phyloP scores from a whole-genome alignment of 2,329 filamentous ascomycete species.

The Pseudovirgaria hyperparasitica region DNA sequence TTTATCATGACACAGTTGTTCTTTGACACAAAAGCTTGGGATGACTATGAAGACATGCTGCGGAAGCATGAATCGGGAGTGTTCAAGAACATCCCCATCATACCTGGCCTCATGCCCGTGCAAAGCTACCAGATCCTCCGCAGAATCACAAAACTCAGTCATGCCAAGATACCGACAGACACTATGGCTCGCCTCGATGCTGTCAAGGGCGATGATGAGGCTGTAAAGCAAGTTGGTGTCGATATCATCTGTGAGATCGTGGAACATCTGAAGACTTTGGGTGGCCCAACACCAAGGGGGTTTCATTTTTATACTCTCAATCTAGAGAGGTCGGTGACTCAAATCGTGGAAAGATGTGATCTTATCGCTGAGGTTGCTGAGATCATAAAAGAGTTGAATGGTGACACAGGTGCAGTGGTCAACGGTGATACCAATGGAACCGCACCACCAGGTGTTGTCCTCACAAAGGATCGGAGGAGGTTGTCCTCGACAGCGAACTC shows the following conservation, averaged over 20 bases:
- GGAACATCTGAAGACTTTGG: slow-evolving; percentile 58
- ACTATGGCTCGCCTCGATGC: slow-evolving; percentile 59
- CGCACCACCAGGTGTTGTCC: slow-evolving; percentile 13
- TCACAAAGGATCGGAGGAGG: slow-evolving; percentile 37
- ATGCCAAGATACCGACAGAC: slow-evolving; percentile 63
- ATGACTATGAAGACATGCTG: slow-evolving; percentile 63
- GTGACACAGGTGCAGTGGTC: slow-evolving; percentile 38
- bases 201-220: slow-evolving; percentile 68
- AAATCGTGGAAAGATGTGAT: slow-evolving; percentile 75
- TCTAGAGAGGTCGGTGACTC: slow-evolving; percentile 87
- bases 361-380: slow-evolving; percentile 62
- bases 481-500: slow-evolving; percentile 73
- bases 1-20: slow-evolving; percentile 99
- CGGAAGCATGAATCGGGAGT: slow-evolving; percentile 69
- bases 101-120: slow-evolving; percentile 93
- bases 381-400: slow-evolving; percentile 22
- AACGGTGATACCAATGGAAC: slow-evolving; percentile 22
- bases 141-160: slow-evolving; percentile 85
- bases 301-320: slow-evolving; percentile 98
- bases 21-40: slow-evolving; percentile 78
- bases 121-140: slow-evolving; percentile 95
- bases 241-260: slow-evolving; percentile 78
- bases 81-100: slow-evolving; percentile 79
- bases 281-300: slow-evolving; percentile 37
- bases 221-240: slow-evolving; percentile 67